Base-by-base conservation (phyloP, 768 basidiomycete species). In the Leccinum imitatum region DNA sequence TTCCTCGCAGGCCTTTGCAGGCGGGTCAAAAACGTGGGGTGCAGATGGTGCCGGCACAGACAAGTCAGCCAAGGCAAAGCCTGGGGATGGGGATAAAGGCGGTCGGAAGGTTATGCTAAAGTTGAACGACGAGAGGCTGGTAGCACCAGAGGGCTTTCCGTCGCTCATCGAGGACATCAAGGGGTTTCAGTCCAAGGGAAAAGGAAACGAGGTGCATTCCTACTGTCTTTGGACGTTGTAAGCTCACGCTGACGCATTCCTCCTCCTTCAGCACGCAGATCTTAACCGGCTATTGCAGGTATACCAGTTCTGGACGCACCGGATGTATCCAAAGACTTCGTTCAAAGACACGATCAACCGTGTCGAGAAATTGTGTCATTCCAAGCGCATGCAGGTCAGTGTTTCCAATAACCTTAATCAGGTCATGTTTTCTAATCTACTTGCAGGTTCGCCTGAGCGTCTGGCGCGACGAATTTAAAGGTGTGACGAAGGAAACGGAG, bases 271-370 rank as follows among this genome's bases (percentile, higher is more conserved):
- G 95, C 80, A 79, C n/a, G 73, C 83, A 54, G 95, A 99, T 73
- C 82, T 99, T 39, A 85, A 84, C 63, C 80, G 90, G 41, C 76
- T 98, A 14, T 78, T 98, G 57, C 85, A 87, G 62, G 77, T 90
- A 37, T 98, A 98, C 71, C 93, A 95, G 68, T 90, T 94, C 67
- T 99, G 97, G 97, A 83, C 93, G 4, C 97, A 98, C 76, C 84
- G 82, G 66, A 80, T 99, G 80, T 95, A 90, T 70, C 97, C 97
- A 5, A 93, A 90, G 68, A 87, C 84, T 4, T 87, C 89, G 44
- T 97, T 98, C 72, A 80, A 80, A 50, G 95, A 97, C 68, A 96
- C 94, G 0, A 86, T 96, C 6, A 77, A 84, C 33, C 82, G 89
- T 10, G 84, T 98, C 10, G 96, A 99, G 78, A 92, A 89, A 66